Evolutionary conservation across 495 filamentous ascomycete species (phyloP).

Genomic region (Amphirosellinia nigrospora): DNA sequence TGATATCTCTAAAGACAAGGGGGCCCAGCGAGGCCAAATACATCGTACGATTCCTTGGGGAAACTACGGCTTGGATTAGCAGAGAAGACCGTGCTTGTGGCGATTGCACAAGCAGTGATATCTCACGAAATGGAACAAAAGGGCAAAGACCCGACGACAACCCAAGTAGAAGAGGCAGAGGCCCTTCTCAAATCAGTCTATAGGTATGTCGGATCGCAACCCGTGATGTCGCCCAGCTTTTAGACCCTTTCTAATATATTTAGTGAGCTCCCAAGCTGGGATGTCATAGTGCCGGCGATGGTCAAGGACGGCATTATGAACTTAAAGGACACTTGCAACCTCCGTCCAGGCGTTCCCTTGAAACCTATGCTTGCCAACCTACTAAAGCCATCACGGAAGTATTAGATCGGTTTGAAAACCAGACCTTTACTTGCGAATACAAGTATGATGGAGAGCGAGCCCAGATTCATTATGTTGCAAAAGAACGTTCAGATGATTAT

Average conservation of each 20-base stretch:
- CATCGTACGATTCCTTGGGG: constrained; percentile 88
- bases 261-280: constrained; percentile 91
- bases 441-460: constrained; percentile 98
- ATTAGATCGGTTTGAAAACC: constrained; percentile 92
- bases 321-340: constrained; percentile 82
- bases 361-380: constrained; percentile 98
- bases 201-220: constrained; percentile 56
- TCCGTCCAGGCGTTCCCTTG: constrained; percentile 90
- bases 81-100: constrained; percentile 88
- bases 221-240: constrained; percentile 29
- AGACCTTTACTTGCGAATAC: constrained; percentile 97
- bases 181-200: constrained; percentile 86
- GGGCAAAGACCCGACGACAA: constrained; percentile 68
- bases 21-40: constrained; percentile 95
- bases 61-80: constrained; percentile 91
- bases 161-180: constrained; percentile 82
- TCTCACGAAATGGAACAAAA: constrained; percentile 76
- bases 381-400: constrained; percentile 99
- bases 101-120: constrained; percentile 86
- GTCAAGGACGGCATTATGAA: constrained; percentile 83
- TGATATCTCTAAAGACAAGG: constrained; percentile 91
- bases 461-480: constrained; percentile 95
- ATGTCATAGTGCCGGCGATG: constrained; percentile 91
- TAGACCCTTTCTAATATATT: constrained; percentile 27
- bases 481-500: constrained; percentile 70